phyloP scores from a whole-genome alignment of 805 yeast species.

The Ogataea paradorogensis region DNA sequence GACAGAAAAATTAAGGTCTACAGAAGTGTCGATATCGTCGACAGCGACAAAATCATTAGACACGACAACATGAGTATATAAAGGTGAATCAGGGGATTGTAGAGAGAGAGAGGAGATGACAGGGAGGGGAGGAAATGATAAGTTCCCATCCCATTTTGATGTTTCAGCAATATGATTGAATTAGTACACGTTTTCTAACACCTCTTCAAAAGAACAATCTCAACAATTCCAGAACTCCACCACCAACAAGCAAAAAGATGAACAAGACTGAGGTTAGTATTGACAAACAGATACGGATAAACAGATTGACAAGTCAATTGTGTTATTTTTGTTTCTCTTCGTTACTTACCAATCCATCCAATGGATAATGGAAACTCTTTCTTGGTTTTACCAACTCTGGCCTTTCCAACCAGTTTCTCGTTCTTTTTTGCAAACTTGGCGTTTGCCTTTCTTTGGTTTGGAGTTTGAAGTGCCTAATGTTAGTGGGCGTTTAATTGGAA shows the following conservation, averaged over 20 bases:
- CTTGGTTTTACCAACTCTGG: slow-evolving; percentile 41
- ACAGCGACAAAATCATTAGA: too few species aligned
- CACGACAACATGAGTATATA: not conserved
- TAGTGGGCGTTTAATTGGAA: not conserved
- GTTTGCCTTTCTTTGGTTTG: slow-evolving; percentile 86
- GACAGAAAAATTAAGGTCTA: not conserved
- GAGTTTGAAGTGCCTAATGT: slow-evolving; percentile 69
- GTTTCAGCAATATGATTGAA: not conserved
- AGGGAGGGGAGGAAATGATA: too few species aligned
- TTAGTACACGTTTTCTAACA: too few species aligned
- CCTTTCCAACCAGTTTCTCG: slow-evolving; percentile 73
- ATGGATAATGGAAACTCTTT: slow-evolving; percentile 54
- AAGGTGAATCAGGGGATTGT: not conserved
- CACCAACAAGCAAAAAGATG: slow-evolving; percentile 72
- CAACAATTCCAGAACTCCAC: slow-evolving; percentile 71
- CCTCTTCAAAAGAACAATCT: slow-evolving; percentile 45
- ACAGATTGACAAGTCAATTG: too few species aligned
- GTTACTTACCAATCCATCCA: slow-evolving; percentile 62
- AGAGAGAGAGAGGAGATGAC: too few species aligned
- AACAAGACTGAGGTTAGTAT: slow-evolving; percentile 31
- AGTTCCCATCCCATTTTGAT: too few species aligned
- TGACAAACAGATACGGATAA: not conserved
- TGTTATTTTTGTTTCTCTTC: not conserved
- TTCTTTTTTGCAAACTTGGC: slow-evolving; percentile 73
- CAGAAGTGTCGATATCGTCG: too few species aligned